These are phyloP conservation scores for Fennellomyces sp. DNA, from an alignment of 371 early-diverging fungal genomes.

Conservation along the genomic window DNA sequence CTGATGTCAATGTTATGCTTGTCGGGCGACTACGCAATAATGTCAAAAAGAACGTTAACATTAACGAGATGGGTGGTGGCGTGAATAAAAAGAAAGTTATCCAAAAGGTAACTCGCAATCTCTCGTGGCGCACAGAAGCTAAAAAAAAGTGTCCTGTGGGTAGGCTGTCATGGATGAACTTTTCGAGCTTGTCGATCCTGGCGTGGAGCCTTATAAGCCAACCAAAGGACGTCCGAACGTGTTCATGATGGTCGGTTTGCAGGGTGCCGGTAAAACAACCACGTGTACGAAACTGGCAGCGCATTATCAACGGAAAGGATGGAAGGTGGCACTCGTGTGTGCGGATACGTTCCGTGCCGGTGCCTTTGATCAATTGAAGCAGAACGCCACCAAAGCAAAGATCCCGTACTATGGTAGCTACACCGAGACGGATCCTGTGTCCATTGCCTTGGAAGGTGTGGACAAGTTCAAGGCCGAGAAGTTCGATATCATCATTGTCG, in stretches of 20 bases:
- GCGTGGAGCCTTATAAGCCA: constrained; percentile 88
- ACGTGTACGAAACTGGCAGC: constrained; percentile 98
- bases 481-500: constrained; percentile 99
- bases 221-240: constrained; percentile 86
- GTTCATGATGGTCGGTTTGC: constrained; percentile 99
- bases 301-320: constrained; percentile 97
- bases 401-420: constrained; percentile 98
- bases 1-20: constrained; percentile 95
- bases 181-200: constrained; percentile 93
- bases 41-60: constrained; percentile 82
- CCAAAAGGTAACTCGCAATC: constrained; percentile 84
- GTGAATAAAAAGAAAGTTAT: constrained; percentile 87
- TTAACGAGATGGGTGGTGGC: constrained; percentile 80
- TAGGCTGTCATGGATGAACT: constrained; percentile 96
- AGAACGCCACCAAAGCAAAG: constrained; percentile 98
- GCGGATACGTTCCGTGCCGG: constrained; percentile 99
- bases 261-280: constrained; percentile 99
- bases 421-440: constrained; percentile 95
- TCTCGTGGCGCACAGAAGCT: too few relatives aligned
- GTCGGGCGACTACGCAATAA: constrained; percentile 88
- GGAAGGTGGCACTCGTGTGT: constrained; percentile 97
- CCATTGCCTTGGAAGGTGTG: constrained; percentile 95
- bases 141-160: not conserved
- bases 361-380: constrained; percentile 99
- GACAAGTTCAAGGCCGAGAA: constrained; percentile 95